Base-by-base conservation (phyloP, 1,284 basidiomycete species). In the Microbotryum scabiosae region DNA sequence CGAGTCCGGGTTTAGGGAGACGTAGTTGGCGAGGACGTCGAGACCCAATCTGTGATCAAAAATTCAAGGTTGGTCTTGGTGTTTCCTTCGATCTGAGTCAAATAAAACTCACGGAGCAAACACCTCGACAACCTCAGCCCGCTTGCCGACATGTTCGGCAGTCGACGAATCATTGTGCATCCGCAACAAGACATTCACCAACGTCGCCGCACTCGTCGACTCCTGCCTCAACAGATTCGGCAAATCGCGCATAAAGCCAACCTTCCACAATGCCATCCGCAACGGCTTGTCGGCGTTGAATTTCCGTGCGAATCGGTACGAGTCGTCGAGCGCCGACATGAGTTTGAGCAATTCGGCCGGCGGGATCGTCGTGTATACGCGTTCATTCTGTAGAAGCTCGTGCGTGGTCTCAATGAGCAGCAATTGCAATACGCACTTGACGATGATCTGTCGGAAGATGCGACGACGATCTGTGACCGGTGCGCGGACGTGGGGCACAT, bases 261-360 rank as follows among this genome's bases (percentile, higher is more conserved):
- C 96, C 90, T 96, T 97, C 96, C 96, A 99, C 54, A 99, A 80
- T 6, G 88, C 90, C 58, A 92, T 97, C 47, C 96, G 84, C 47
- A 99, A 81, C 54, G 97, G 93, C 77, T 97, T 97, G 76, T 99
- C 91, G 54, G 96, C 94, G 73, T 99, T 99, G 80, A 99, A 99
- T 75, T 86, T 85, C 61, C 92, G 84, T 16, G 94, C 94, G 72
- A 99, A 99, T 70, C 90, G 88, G 78, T 98, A 99, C 70, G 88
- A 92, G 72, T 96, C 91, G 74, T 97, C 92, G 59, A 99, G 82
- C 20, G 94, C 90, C 32, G 86, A 85, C 85, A 96, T 96, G 74
- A 99, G 82, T 50, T 89, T 84, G 65, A 99, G 79, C 14, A 99
- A 79, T 72, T 97, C 90, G 61, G 89, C 85, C 0, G 94, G 90